Evolutionary conservation across 495 filamentous ascomycete species (phyloP).

Genomic region (Penicillium samsonianum): DNA sequence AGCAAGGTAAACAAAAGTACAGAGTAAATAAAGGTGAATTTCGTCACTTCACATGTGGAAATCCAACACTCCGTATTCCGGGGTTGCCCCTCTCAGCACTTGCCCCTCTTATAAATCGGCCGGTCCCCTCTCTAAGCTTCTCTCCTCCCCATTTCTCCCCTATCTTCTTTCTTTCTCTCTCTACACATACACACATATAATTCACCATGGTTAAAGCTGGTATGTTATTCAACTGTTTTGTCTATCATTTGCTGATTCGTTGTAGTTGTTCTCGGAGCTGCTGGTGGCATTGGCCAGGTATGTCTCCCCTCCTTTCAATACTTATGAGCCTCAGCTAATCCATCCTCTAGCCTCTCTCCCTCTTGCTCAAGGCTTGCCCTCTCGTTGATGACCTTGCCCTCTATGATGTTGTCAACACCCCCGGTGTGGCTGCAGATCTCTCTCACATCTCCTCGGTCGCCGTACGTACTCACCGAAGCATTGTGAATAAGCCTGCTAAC

Average conservation of each 20-base stretch:
- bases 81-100: constrained; percentile 28
- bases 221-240: constrained; percentile 38
- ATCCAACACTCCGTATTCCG: constrained; percentile 17
- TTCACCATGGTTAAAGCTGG: constrained; percentile 87
- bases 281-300: constrained; percentile 98
- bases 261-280: constrained; percentile 88
- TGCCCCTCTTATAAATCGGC: constrained; percentile 22
- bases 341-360: constrained; percentile 78
- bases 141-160: constrained; percentile 13
- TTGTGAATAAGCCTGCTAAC: constrained; percentile 17
- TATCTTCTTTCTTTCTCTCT: constrained; percentile 8
- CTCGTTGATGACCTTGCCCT: constrained; percentile 88
- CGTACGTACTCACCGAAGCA: constrained; percentile 53
- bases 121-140: constrained; percentile 24
- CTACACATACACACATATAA: constrained; percentile 12
- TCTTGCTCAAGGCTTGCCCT: constrained; percentile 85
- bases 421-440: constrained; percentile 91
- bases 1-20: too few relatives aligned
- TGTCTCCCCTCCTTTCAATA: constrained; percentile 1
- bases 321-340: constrained; percentile 12
- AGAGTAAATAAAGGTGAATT: too few relatives aligned
- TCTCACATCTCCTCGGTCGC: constrained; percentile 95
- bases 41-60: constrained; percentile 11
- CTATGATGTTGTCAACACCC: constrained; percentile 99
- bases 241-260: neutral